phyloP scores from a whole-genome alignment of 257 asterid genomes.

The Coffea eugenioides region DNA sequence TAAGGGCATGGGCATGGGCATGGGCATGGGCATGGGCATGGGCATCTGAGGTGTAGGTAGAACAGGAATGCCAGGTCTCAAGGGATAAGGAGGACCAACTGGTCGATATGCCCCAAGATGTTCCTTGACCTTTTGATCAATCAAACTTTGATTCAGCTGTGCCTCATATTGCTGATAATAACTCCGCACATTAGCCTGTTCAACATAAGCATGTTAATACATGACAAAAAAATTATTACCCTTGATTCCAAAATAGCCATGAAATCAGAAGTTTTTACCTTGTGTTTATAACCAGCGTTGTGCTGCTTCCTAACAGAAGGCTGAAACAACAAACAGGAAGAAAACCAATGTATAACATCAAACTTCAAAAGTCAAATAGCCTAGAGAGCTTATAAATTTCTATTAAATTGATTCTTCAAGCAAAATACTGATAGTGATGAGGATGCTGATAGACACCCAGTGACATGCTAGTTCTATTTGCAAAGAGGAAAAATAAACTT shows the following conservation, averaged over 20 bases:
- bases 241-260: background rate
- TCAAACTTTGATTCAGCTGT: slow-evolving; percentile 85
- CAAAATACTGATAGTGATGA: background rate
- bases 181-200: slow-evolving; percentile 82
- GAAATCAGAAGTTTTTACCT: slow-evolving; percentile 41
- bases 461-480: background rate
- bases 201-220: slow-evolving; percentile 14
- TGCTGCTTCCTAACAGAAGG: slow-evolving; percentile 98
- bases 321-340: slow-evolving; percentile 43
- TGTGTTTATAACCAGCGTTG: slow-evolving; percentile 95
- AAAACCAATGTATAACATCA: background rate
- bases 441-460: background rate
- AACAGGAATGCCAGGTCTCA: slow-evolving; percentile 73
- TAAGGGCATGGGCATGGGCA: slow-evolving; percentile 48
- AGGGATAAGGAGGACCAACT: slow-evolving; percentile 57
- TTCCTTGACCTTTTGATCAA: slow-evolving; percentile 93
- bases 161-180: slow-evolving; percentile 98
- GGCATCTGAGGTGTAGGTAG: slow-evolving; percentile 51
- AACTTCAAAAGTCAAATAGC: background rate
- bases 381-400: background rate
- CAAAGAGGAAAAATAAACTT: background rate
- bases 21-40: slow-evolving; percentile 31
- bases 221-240: background rate
- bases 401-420: background rate
- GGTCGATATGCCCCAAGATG: slow-evolving; percentile 92